Percentiles rank a stretch among this genome's conserved stretches.
Evolutionary conservation across 192 early-diverging fungal genomes (phyloP).

Genomic region (Linderina pennispora): DNA sequence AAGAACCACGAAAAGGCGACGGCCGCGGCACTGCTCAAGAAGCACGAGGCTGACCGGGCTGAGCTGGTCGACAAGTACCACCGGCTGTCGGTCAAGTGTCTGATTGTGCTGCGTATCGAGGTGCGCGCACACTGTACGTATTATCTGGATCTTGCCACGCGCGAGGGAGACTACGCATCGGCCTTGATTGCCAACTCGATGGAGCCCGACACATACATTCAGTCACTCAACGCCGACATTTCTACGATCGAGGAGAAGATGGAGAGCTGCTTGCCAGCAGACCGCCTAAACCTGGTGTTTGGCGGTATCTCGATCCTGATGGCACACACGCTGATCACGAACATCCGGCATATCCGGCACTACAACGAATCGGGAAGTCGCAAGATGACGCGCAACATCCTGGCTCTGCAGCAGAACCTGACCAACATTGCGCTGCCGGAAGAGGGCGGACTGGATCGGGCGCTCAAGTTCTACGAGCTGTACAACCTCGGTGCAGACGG

Average conservation of each 20-base stretch:
- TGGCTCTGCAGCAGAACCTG: constrained; percentile 83
- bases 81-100: constrained; percentile 66
- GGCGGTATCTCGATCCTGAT: constrained; percentile 76
- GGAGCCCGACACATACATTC: constrained; percentile 87
- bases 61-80: constrained; percentile 58
- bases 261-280: constrained; percentile 51
- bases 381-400: constrained; percentile 79
- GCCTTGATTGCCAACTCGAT: constrained; percentile 63
- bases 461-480: constrained; percentile 70
- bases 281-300: constrained; percentile 71
- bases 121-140: constrained; percentile 78
- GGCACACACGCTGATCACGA: constrained; percentile 58
- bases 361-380: constrained; percentile 62
- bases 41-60: constrained; percentile 31
- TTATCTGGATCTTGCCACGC: constrained; percentile 81
- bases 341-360: constrained; percentile 61
- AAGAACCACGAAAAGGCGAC: constrained; percentile 30
- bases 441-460: constrained; percentile 61
- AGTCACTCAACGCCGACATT: constrained; percentile 73
- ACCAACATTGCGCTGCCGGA: constrained; percentile 67
- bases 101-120: constrained; percentile 81
- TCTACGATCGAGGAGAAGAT: constrained; percentile 70
- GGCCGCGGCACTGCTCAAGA: constrained; percentile 48
- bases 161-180: constrained; percentile 90
- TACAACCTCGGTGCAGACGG: constrained; percentile 56